Percentiles rank a stretch among this genome's conserved stretches.
These are phyloP conservation scores for Lecanosticta acicola DNA, from an alignment of 2,329 filamentous ascomycete genomes.

Conservation along the genomic window DNA sequence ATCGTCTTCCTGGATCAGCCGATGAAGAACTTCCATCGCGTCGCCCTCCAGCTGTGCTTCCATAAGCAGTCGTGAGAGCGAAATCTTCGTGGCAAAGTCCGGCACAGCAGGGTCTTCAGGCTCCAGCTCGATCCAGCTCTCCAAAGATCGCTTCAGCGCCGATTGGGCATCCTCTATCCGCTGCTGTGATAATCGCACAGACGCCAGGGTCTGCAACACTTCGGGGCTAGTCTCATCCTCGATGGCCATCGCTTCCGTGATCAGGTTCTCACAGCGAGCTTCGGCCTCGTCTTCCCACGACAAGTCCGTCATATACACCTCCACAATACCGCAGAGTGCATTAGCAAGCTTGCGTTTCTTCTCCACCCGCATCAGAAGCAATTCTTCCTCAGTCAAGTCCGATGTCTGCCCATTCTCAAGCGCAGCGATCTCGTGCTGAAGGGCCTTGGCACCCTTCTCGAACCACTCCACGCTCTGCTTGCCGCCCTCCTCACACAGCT, in stretches of 20 bases:
- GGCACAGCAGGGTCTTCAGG: constrained; percentile 69
- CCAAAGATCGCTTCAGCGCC: constrained; percentile 72
- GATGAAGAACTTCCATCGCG: constrained; percentile 77
- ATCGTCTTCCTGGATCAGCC: constrained; percentile 82
- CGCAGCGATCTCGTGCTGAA: constrained; percentile 65
- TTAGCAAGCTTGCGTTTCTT: constrained; percentile 78
- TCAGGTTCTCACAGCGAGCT: constrained; percentile 73
- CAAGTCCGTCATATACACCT: constrained; percentile 95
- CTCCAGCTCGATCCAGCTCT: constrained; percentile 74
- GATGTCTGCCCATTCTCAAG: constrained; percentile 47
- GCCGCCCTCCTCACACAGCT: constrained; percentile 66
- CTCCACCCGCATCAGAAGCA: constrained; percentile 51
- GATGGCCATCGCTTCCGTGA: constrained; percentile 84
- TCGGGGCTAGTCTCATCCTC: constrained; percentile 70
- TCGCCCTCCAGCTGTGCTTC: constrained; percentile 82
- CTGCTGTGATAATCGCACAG: constrained; percentile 83
- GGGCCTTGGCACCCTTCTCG: constrained; percentile 62
- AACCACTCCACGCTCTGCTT: constrained; percentile 57
- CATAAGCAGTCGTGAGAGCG: constrained; percentile 77
- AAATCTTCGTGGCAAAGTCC: constrained; percentile 80
- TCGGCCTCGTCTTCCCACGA: constrained; percentile 82
- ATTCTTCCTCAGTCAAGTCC: constrained; percentile 28
- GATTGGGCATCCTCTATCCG: constrained; percentile 71
- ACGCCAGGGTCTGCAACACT: constrained; percentile 92
- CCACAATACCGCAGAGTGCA: constrained; percentile 86